Evolutionary conservation across 2,329 filamentous ascomycete species (phyloP).

Genomic region (Grosmannia serpens): DNA sequence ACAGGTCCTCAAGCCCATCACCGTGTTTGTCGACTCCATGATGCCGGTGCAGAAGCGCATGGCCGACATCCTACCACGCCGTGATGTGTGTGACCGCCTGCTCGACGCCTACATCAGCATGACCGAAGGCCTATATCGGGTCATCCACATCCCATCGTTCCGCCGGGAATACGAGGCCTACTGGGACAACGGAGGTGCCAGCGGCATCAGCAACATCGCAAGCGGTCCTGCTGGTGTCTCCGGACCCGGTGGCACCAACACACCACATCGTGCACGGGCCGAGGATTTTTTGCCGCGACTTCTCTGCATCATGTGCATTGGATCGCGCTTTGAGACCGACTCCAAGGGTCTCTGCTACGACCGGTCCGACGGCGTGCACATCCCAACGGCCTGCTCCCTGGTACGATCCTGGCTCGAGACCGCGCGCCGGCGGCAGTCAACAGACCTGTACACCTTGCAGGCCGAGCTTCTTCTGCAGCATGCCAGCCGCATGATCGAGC

Average conservation of each 20-base stretch:
- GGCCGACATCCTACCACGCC: slow-evolving; percentile 41
- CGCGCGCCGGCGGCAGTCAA: slow-evolving; percentile 38
- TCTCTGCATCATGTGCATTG: slow-evolving; percentile 39
- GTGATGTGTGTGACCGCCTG: slow-evolving; percentile 38
- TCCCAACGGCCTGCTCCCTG: slow-evolving; percentile 43
- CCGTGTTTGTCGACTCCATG: slow-evolving; percentile 47
- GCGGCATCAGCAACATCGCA: slow-evolving; percentile 23
- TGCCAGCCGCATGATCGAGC: slow-evolving; percentile 37
- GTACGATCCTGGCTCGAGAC: slow-evolving; percentile 42
- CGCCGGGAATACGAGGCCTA: slow-evolving; percentile 37
- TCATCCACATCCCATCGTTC: slow-evolving; percentile 41
- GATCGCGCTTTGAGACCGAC: slow-evolving; percentile 39
- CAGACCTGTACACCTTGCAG: slow-evolving; percentile 42
- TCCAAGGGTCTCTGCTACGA: slow-evolving; percentile 39
- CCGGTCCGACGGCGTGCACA: slow-evolving; percentile 41
- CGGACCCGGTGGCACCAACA: neutral
- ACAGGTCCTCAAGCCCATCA: slow-evolving; percentile 36
- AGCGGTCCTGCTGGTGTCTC: neutral
- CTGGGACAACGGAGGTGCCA: slow-evolving; percentile 32
- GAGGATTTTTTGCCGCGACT: slow-evolving; percentile 38
- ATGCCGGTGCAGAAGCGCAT: slow-evolving; percentile 46
- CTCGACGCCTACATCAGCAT: slow-evolving; percentile 36
- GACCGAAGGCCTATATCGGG: slow-evolving; percentile 41
- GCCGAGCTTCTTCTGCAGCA: slow-evolving; percentile 42
- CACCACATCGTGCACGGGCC: slow-evolving; percentile 19